Evolutionary conservation across 495 filamentous ascomycete species (phyloP).

Genomic region (Darksidea phi): DNA sequence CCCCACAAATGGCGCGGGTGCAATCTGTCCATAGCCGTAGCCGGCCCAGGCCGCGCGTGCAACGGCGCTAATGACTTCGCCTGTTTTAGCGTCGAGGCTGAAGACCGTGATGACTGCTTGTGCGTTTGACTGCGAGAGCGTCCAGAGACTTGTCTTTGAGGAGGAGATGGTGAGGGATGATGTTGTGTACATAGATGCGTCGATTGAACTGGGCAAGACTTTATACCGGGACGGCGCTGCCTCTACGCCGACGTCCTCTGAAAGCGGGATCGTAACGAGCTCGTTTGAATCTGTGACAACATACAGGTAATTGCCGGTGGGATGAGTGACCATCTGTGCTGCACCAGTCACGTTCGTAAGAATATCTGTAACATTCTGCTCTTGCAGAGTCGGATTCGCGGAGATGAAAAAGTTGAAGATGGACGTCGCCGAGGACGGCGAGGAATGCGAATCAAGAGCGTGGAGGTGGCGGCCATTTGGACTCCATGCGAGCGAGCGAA

Average conservation of each 20-base stretch:
- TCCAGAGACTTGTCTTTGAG: slow-evolving; percentile 10
- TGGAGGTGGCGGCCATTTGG: slow-evolving; percentile 8
- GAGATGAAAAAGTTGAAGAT: slow-evolving; percentile 10
- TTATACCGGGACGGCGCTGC: not conserved
- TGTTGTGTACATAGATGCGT: not conserved
- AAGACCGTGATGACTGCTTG: slow-evolving; percentile 8
- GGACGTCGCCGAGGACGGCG: not conserved
- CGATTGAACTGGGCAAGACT: not conserved
- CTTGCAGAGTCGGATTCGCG: not conserved
- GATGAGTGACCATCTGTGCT: slow-evolving; percentile 10
- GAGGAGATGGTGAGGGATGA: not conserved
- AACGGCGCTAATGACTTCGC: not conserved
- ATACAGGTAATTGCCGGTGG: slow-evolving; percentile 3
- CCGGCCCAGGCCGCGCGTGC: slow-evolving; percentile 1
- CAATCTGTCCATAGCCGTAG: not conserved
- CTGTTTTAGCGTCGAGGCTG: slow-evolving; percentile 5
- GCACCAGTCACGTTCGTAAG: slow-evolving; percentile 5
- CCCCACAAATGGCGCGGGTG: not conserved
- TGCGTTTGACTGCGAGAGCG: not conserved
- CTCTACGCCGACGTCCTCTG: not conserved
- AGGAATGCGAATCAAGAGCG: slow-evolving; percentile 5
- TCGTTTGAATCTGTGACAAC: slow-evolving; percentile 9
- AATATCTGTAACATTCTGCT: not conserved
- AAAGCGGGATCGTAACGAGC: slow-evolving; percentile 1
- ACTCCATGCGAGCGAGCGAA: slow-evolving; percentile 10